These are phyloP conservation scores for Parascedosporium putredinis DNA, from an alignment of 2,329 filamentous ascomycete genomes.

Conservation along the genomic window DNA sequence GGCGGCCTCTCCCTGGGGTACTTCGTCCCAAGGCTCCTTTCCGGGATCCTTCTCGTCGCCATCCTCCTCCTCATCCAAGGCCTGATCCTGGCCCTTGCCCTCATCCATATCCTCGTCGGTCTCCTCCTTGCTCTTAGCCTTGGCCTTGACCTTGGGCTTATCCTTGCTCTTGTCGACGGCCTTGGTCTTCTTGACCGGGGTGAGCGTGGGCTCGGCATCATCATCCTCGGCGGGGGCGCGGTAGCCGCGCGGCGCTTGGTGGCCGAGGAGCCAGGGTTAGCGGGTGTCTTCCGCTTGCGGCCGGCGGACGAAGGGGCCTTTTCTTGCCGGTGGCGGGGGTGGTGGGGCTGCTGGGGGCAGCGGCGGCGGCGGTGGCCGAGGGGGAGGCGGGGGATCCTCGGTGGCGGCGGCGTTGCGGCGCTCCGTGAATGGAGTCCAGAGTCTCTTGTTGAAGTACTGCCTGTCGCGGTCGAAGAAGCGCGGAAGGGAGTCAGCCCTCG, in stretches of 20 bases:
- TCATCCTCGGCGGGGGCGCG: neutral
- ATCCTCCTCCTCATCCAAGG: too few species aligned
- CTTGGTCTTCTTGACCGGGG: too few species aligned
- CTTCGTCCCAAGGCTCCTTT: too few species aligned
- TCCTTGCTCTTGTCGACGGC: too few species aligned
- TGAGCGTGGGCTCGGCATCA: neutral
- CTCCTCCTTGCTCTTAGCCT: neutral
- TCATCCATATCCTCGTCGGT: neutral
- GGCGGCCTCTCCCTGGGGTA: too few species aligned
- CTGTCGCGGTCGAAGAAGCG: too few species aligned
- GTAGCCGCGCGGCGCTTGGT: neutral
- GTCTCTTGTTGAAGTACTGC: slow-evolving; percentile 28
- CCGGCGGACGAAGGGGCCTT: neutral
- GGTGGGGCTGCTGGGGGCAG: neutral
- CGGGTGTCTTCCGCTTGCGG: neutral
- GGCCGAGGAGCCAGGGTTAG: neutral
- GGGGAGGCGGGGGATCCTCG: too few species aligned
- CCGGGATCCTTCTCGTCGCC: too few species aligned
- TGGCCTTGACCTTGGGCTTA: neutral
- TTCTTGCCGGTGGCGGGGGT: slow-evolving; percentile 11
- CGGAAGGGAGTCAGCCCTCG: too few species aligned
- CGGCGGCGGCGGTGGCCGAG: slow-evolving; percentile 3
- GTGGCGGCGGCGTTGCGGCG: slow-evolving; percentile 16
- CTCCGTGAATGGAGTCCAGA: slow-evolving; percentile 24
- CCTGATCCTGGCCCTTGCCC: neutral